Evolutionary conservation across 225 moss, liverwort and hornwort species (phyloP), one percentile per base, ranked within the genome.

Genomic region (Bryoerythrophyllum caledonicum): DNA sequence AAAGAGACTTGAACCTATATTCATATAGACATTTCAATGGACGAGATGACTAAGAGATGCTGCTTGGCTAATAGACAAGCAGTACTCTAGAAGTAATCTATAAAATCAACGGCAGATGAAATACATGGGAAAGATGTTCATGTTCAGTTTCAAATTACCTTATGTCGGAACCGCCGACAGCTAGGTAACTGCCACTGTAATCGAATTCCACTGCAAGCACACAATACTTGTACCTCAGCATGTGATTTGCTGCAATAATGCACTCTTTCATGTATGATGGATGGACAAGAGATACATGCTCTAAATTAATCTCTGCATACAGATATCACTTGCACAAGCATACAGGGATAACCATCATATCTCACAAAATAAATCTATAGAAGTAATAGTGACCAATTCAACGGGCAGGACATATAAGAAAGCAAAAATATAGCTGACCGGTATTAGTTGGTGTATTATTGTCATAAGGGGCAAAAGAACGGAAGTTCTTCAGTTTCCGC

Each of bases 401-500:
- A 60, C 49, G 54, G 43, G 56, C 67, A 66, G 17, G 23, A 53
- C 25, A 28, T 54, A 19, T 3, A 34, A 59, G 51, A 26, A 61
- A 69, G 61, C 38, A 40, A 27, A 40, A 46, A 35, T 25, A 17
- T 73, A 63, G 25, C 63, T 62, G 6, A 93, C 97, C 97, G 46
- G 97, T 95, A 74, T 93, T 99, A 30, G 94, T 99, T 60, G 95
- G 71, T 26, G 93, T 95, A 49, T 81, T 86, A 27, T 83, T 86
- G 67, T 99, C 97, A 62, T 95, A 95, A 63, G 97, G 97, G 68
- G 94, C 77, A 82, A 99, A 95, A 20, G 93, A 95, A 5, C 97
- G 91, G 28, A 99, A 99, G 71, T 99, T 99, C 78, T 99, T 99
- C 66, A 99, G 76, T 72, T 99, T 99, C 71, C 95, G 87, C 43